Evolutionary conservation across 768 basidiomycete genomes (phyloP).

Genomic region (Baorangia bicolor): DNA sequence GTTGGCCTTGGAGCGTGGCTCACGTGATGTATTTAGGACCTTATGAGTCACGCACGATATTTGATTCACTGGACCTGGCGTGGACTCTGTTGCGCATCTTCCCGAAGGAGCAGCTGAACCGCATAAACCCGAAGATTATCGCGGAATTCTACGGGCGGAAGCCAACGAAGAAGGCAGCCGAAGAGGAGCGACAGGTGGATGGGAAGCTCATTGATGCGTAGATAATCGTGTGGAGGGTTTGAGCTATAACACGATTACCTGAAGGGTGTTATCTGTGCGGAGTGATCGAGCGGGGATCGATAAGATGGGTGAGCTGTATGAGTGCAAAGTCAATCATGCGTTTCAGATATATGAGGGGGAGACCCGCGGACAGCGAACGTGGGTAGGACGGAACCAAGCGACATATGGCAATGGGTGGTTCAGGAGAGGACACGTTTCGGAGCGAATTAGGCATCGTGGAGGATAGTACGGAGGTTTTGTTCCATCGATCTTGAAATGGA

Average conservation of each 20-base stretch:
- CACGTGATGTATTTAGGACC: slow-evolving; percentile 52
- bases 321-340: slow-evolving; percentile 8
- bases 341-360: too few species aligned
- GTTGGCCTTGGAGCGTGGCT: neutral
- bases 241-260: neutral
- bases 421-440: slow-evolving; percentile 16
- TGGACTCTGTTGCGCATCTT: slow-evolving; percentile 97
- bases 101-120: slow-evolving; percentile 98
- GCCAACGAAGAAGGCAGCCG: slow-evolving; percentile 59
- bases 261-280: too few species aligned
- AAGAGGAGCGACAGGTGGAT: slow-evolving; percentile 37
- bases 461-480: slow-evolving; percentile 1
- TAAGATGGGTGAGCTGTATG: slow-evolving; percentile 21
- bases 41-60: slow-evolving; percentile 94
- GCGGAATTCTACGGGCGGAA: slow-evolving; percentile 91
- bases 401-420: neutral
- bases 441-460: slow-evolving; percentile 6
- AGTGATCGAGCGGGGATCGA: slow-evolving; percentile 12
- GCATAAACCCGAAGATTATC: slow-evolving; percentile 96
- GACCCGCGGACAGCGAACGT: slow-evolving; percentile 16
- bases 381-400: neutral
- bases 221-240: slow-evolving; percentile 15
- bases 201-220: slow-evolving; percentile 65
- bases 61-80: slow-evolving; percentile 95
- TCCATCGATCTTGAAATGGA: slow-evolving; percentile 15